Percentiles rank a stretch among this genome's conserved stretches.
These are phyloP conservation scores for Nakazawaea anatomiae DNA, from an alignment of 805 yeast genomes.

Conservation along the genomic window DNA sequence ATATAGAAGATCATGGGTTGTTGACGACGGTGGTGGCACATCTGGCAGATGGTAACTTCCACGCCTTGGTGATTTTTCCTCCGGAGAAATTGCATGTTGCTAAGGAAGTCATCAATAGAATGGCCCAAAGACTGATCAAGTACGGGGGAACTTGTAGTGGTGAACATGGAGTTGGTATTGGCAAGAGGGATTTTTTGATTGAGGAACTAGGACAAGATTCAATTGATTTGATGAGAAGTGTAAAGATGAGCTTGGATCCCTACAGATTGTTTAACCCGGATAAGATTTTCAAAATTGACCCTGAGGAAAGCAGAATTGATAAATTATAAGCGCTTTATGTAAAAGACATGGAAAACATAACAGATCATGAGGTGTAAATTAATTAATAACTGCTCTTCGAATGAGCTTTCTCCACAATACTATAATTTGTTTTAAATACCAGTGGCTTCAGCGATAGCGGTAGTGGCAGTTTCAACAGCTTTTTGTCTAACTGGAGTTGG, in stretches of 20 bases:
- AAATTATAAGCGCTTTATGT: not conserved
- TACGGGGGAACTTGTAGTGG: constrained; percentile 85
- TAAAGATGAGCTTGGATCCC: constrained; percentile 72
- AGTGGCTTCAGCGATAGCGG: constrained; percentile 14
- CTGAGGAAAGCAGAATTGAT: constrained; percentile 20
- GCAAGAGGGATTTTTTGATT: constrained; percentile 57
- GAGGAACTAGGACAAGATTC: constrained; percentile 66
- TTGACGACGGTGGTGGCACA: constrained; percentile 66
- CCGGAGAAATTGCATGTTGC: constrained; percentile 43
- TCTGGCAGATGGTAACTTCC: constrained; percentile 83
- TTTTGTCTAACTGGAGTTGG: constrained; percentile 32
- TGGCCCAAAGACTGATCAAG: constrained; percentile 60
- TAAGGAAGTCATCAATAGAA: constrained; percentile 44
- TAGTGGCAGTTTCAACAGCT: constrained; percentile 18
- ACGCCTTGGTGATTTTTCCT: constrained; percentile 56
- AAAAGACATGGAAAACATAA: no score
- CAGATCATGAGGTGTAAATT: not conserved
- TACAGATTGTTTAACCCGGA: constrained; percentile 72
- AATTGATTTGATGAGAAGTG: constrained; percentile 63
- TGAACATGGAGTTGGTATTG: constrained; percentile 83
- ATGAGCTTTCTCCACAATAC: not conserved
- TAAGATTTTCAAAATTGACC: constrained; percentile 68
- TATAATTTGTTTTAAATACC: not conserved
- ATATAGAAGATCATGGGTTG: constrained; percentile 46
- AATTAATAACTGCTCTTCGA: not conserved